Base-by-base conservation (phyloP, 1,284 basidiomycete genomes). In the Xerocomus minutiporus region DNA sequence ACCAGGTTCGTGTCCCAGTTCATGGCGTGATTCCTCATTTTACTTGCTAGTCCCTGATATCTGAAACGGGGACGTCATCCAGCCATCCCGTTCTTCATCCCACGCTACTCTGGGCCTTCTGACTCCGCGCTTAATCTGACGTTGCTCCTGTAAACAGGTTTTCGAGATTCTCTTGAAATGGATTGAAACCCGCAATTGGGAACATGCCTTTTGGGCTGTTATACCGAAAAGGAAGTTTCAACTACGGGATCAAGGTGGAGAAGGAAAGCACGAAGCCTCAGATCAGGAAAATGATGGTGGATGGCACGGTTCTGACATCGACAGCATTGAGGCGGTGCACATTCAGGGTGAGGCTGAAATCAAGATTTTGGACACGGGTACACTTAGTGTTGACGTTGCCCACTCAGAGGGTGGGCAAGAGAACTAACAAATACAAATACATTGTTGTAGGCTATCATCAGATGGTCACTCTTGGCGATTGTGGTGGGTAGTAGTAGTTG, bases 101-200 rank as follows among this genome's bases (percentile, higher is more conserved):
- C 29, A 39, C 17, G 38, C 23, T 40, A 4, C 15, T 39, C 28
- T 31, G 35, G 34, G 50, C 40, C 31, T 48, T 46, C 46, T 52
- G 45, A 53, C 36, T 11, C 39, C n/a, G 26, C 46, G 17, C 38
- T 48, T 43, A 46, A 57, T 34, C 28, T 43, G 28, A 48, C 35
- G n/a, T 40, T 52, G 38, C 25, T 52, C 71, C 69, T 50, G 36
- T 49, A 12, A 52, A 58, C 42, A 68, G 66, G 87, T 92, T 15
- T 91, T 95, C 65, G 93, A 97, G 68, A 97, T 99, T 60, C 77
- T 99, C 53, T 71, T 94, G 8, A 85, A 88, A 59, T 99, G 93
- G 89, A 80, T 88, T n/a, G 85, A 88, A 60, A 83, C 82, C 11
- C 78, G 80, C 56, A 78, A 89, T 61, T 97, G 93, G 93, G 83